Base-by-base conservation (phyloP, 2,329 filamentous ascomycete species). In the Ceratocystis lukuohia region DNA sequence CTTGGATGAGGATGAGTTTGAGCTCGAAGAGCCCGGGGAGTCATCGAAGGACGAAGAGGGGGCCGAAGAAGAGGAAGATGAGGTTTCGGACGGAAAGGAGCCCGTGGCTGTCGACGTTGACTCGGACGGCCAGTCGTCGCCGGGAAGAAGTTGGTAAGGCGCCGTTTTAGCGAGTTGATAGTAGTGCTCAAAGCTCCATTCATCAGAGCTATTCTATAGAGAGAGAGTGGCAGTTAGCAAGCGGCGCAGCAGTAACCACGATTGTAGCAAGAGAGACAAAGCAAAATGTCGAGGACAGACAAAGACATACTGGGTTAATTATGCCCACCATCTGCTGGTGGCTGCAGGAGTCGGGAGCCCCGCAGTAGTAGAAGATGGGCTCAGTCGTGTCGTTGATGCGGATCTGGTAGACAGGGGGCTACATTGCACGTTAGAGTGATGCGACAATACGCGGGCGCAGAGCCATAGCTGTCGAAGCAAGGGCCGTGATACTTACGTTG, bases 251-350 rank as follows among this genome's bases (percentile, higher is more conserved):
- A n/a, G 17, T 33, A 8, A 37, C 15, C 5, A 37, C 56, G 6
- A 2, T 6, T 15, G 30, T 62, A 33, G 50, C 65, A 3, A 61
- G 50, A 3, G 46, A 15, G 37, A 41, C 37, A 4, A 12, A 4
- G 37, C 37, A 41, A 37, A 41, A 41, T 12, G 37, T 12, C 37
- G n/a, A 25, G 28, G 1, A 61, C 37, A 5, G 30, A 22, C 67
- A 57, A 30, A n/a, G 8, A 63, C 78, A 68, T 76, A 85, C 82
- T 5, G 86, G 82, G 71, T 92, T 93, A 70, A 93, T 86, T 1
- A 83, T 87, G 2, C 88, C 88, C 17, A 93, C 81, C 88, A 93
- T 93, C 25, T 83, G 80, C 56, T 86, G 80, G 2, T 76, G 73
- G 2, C 79, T 78, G 71, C 89, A 93, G 1, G 86, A 88, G 0